These are phyloP conservation scores for Elsinoe fawcettii DNA, from an alignment of 2,329 filamentous ascomycete genomes.

Conservation along the genomic window DNA sequence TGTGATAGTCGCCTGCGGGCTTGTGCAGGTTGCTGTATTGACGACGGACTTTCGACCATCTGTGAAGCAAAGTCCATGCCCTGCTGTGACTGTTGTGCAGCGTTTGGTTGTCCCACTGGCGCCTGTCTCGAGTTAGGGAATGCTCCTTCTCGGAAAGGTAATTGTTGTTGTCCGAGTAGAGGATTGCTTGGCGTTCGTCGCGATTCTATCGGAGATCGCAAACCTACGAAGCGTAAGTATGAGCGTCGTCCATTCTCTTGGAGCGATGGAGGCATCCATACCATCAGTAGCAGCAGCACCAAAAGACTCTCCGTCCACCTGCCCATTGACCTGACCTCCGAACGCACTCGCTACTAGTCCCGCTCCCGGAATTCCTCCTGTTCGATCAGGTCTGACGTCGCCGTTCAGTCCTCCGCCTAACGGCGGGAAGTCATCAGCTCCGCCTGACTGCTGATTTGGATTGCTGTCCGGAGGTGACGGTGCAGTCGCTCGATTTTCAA, in stretches of 20 bases:
- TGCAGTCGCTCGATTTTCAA: slow-evolving; percentile 47
- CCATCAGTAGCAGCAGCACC: slow-evolving; percentile 10
- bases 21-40: slow-evolving; percentile 14
- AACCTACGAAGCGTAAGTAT: not conserved
- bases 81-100: slow-evolving; percentile 16
- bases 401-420: slow-evolving; percentile 45
- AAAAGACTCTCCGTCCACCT: slow-evolving; percentile 9
- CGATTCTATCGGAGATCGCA: slow-evolving; percentile 13
- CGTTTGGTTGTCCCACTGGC: slow-evolving; percentile 12
- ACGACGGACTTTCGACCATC: slow-evolving; percentile 15
- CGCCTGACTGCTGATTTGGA: slow-evolving; percentile 43
- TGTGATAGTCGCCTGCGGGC: slow-evolving; percentile 31
- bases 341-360: slow-evolving; percentile 35
- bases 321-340: slow-evolving; percentile 16
- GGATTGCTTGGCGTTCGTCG: slow-evolving; percentile 15
- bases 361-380: slow-evolving; percentile 44
- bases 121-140: slow-evolving; percentile 9
- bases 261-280: not conserved
- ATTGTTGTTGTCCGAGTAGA: slow-evolving; percentile 15
- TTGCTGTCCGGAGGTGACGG: slow-evolving; percentile 43
- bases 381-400: slow-evolving; percentile 45
- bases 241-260: too few relatives aligned
- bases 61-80: slow-evolving; percentile 16
- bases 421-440: slow-evolving; percentile 55
- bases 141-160: slow-evolving; percentile 10